These are phyloP conservation scores for Haemoproteus tartakovskyi DNA, from an alignment of 169 alveolate genomes.

Conservation along the genomic window DNA sequence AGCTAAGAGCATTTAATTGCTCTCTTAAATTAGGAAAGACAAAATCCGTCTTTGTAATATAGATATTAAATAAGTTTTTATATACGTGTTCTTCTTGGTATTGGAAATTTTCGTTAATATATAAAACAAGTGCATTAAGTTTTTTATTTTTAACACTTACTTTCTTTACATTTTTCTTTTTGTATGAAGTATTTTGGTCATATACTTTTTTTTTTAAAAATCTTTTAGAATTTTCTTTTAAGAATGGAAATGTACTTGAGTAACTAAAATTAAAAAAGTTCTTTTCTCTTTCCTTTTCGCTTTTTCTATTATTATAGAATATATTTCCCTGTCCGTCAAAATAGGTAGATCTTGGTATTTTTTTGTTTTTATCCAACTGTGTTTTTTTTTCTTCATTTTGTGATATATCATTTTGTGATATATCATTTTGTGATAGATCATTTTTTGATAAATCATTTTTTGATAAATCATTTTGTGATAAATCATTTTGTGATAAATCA, in stretches of 20 bases:
- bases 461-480: too few species aligned
- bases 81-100: conserved; percentile 15
- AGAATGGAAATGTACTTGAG: conserved; percentile 22
- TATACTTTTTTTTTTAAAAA: not conserved
- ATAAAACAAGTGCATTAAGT: conserved; percentile 25
- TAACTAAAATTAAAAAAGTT: conserved; percentile 11
- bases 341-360: conserved; percentile 3
- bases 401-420: too few species aligned
- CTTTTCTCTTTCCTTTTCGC: not conserved
- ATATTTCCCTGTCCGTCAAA: conserved; percentile 38
- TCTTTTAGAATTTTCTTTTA: conserved; percentile 2
- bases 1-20: conserved; percentile 5
- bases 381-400: not conserved
- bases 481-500: too few species aligned
- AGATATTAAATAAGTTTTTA: conserved; percentile 24
- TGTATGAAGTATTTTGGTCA: not conserved
- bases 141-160: conserved; percentile 20
- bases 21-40: conserved; percentile 43
- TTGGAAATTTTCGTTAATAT: conserved; percentile 19
- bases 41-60: conserved; percentile 39
- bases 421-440: too few species aligned
- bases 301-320: conserved; percentile 10
- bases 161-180: not conserved
- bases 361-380: not conserved
- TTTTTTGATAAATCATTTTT: too few species aligned